Base-by-base conservation (phyloP, 345 rosid genomes). In the Eucalyptus caleyi region DNA sequence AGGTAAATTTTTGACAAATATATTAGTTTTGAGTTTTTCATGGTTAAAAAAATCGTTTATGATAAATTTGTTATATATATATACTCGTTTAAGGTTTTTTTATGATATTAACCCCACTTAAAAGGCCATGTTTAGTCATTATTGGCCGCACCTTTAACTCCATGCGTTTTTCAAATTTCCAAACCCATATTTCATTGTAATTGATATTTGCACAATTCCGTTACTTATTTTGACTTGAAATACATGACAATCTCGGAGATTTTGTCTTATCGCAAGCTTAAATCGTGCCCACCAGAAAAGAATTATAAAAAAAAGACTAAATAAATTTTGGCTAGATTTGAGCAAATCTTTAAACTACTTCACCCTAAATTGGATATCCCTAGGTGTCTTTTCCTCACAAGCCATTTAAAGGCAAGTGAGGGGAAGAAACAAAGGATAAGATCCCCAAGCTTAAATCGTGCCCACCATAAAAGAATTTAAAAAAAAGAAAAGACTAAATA, bases 71-170 rank as follows among this genome's bases (percentile, higher is more conserved):
- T 51, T 16, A 51, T 16, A 16, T 0, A 16, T 0, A 0, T 51
- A 16, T 51, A 53, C 1, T 19, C 0, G 4, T 53, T 53, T 53
- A 53, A 53, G 11, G 4, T 53, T 53, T 53, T 53, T 53, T 53
- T 1, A 53, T 8, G 26, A 19, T 53, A 53, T 53, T 19, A 53
- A 19, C 11, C 24, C 2, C 9, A 19, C 24, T 53, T 19, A 8
- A 62, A 60, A 62, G 5, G 4, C 5, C 19, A 15, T n/a, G 3
- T 6, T 30, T 0, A 14, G 16, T 30, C 4, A 1, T 65, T 30
- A n/a, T 4, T 15, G 37, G 34, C 34, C 19, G 5, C 9, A n/a
- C 37, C 72, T 65, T 14, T 15, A 15, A 13, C 16, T 27, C 34
- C 69, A 30, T 12, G 16, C 4, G 69, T 27, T 62, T 14, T 62